Base-by-base conservation (phyloP, 345 rosid species). In the Salix dunnii region DNA sequence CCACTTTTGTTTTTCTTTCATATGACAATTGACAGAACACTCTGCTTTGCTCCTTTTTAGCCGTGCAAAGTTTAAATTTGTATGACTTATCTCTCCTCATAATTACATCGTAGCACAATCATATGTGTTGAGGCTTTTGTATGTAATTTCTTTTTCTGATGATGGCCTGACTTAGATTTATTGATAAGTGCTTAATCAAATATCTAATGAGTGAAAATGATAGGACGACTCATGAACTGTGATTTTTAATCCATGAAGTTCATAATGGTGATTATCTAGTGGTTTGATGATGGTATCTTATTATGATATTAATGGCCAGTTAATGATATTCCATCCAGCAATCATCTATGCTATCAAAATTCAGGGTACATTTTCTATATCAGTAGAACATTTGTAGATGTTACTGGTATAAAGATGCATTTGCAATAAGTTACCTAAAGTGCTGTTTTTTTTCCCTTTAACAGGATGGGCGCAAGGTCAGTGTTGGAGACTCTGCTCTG, bases 401-500 rank as follows among this genome's bases (percentile, higher is more conserved):
- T 23, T n/a, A 58, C 23, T 58, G 2, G 28, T 58, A 58, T 58
- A 25, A 58, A 58, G 63, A 58, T 58, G 25, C 28, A 58, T 25
- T 9, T 55, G 23, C 23, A 58, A 25, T 58, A 58, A 58, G 63
- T 58, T 9, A 58, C 28, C 63, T 23, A 23, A 21, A 58, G 14
- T 58, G 28, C 28, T 53, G 27, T 55, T 23, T 58, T 58, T 23
- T 58, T 82, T 17, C 64, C 73, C 4, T 60, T 21, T 33, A 63
- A 33, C 76, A 94, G 99, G 97, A 90, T 62, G 97, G 97, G 62
- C 94, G 97, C 79, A 89, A 75, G 84, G 88, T 95, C 75, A 82
- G 84, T 77, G 89, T 90, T 76, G 99, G 97, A 74, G 99, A 95
- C 75, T 95, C 94, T 82, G 97, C 97, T 70, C 93, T 95, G 36